These are phyloP conservation scores for Ceratocystis cacaofunesta DNA, from an alignment of 2,329 filamentous ascomycete genomes.

Conservation along the genomic window DNA sequence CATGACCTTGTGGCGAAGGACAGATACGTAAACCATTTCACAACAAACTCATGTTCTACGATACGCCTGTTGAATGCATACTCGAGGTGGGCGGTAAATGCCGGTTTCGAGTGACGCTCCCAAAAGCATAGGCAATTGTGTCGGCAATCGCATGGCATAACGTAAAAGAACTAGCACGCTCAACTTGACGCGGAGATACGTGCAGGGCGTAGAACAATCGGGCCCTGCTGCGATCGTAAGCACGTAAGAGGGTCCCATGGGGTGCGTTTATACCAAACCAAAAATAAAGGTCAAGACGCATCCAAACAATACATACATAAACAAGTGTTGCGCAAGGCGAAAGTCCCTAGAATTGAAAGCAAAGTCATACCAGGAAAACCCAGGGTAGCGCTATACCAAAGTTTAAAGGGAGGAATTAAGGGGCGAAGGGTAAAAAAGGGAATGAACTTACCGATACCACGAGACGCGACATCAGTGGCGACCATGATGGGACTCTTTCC, in stretches of 20 bases:
- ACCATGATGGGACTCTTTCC: conserved; percentile 99
- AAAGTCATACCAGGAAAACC: conserved; percentile 53
- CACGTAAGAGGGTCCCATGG: conserved; percentile 13
- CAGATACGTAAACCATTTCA: conserved; percentile 13
- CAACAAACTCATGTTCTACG: conserved; percentile 16
- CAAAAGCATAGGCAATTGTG: conserved; percentile 11
- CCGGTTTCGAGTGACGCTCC: conserved; percentile 1
- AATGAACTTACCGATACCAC: conserved; percentile 98
- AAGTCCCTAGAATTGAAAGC: conserved; percentile 82
- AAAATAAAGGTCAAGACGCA: conserved; percentile 26
- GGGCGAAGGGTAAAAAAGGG: conserved; percentile 22
- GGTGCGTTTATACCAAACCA: conserved; percentile 45
- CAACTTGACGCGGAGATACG: conserved; percentile 11
- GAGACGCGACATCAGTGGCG: conserved; percentile 97
- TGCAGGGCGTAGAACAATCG: conserved; percentile 9
- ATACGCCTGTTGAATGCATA: conserved; percentile 14
- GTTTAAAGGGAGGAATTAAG: conserved; percentile 21
- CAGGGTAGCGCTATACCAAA: conserved; percentile 38
- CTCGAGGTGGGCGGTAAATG: neutral
- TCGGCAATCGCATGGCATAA: conserved; percentile 13
- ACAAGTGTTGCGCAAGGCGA: conserved; percentile 79
- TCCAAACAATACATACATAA: conserved; percentile 27
- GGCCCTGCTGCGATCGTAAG: conserved; percentile 6
- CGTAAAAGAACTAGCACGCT: conserved; percentile 16
- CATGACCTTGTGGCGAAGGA: conserved; percentile 10